These are phyloP conservation scores for Penicillium robsamsonii DNA, from an alignment of 495 filamentous ascomycete species.

Conservation along the genomic window DNA sequence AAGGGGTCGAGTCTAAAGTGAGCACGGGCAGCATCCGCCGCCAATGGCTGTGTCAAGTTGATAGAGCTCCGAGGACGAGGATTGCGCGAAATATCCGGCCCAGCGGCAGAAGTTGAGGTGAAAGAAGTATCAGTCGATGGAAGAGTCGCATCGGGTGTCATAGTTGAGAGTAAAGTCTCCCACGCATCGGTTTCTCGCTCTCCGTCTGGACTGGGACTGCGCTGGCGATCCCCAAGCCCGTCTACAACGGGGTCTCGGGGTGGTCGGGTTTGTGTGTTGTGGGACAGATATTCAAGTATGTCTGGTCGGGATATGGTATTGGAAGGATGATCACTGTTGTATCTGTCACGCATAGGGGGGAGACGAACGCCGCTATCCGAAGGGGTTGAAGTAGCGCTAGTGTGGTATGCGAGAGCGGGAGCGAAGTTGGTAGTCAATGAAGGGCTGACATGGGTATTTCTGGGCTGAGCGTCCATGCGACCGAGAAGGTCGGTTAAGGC, in stretches of 20 bases:
- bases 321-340: constrained; percentile 16
- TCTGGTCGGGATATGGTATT: constrained; percentile 3
- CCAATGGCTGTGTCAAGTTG: constrained; percentile 14
- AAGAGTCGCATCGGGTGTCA: constrained; percentile 75
- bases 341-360: constrained; percentile 28
- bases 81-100: constrained; percentile 27
- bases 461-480: constrained; percentile 17
- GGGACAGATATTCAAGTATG: constrained; percentile 25
- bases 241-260: constrained; percentile 46
- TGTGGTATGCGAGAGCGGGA: constrained; percentile 41
- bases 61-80: constrained; percentile 37
- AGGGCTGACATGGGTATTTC: neutral
- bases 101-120: constrained; percentile 59
- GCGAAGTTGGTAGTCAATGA: constrained; percentile 48
- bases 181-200: constrained; percentile 59
- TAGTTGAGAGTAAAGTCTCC: constrained; percentile 76
- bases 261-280: constrained; percentile 21
- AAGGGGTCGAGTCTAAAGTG: constrained; percentile 40
- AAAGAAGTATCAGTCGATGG: constrained; percentile 82
- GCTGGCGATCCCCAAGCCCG: constrained; percentile 79
- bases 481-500: constrained; percentile 25
- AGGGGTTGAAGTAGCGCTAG: constrained; percentile 24
- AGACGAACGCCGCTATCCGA: constrained; percentile 24
- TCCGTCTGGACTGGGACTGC: constrained; percentile 74
- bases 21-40: constrained; percentile 5